Evolutionary conservation across 305 asterid species (phyloP), one percentile per base, ranked within the genome.

Genomic region (Fraxinus sp.): DNA sequence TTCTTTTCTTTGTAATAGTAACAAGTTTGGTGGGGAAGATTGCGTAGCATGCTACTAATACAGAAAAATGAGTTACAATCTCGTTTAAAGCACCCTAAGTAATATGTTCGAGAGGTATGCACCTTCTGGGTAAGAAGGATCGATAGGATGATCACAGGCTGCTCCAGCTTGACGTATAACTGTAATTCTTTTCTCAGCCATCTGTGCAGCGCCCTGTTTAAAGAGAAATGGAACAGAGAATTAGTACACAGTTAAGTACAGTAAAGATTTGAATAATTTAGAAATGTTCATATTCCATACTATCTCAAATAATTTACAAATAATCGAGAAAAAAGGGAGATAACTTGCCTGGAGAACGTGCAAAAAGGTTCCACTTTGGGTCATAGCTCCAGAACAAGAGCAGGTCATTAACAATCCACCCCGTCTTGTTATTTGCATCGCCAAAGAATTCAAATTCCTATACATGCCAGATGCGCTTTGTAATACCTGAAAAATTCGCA

Each of bases 351-450:
- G 97, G 66, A 96, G 94, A 87, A 91, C 83, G 18, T 86, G 88
- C 55, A 92, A 87, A 91, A 94, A 92, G 83, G 22, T 87, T 80
- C 99, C 99, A 84, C 98, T 94, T 85, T 92, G 99, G 81, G 99
- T 93, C 96, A 96, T 90, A 18, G 99, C 99, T 73, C 99, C 99
- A 80, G 99, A 96, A 88, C 98, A 96, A 0, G 99, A 95, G 91
- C 99, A 96, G 28, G 98, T 96, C 99, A 96, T 96, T 72, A 96
- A 87, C 75, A 94, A 86, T 77, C 99, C 99, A 79, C 98, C 97
- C 66, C 86, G 89, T 89, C 84, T 90, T 75, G 98, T 93, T 85
- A 94, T 41, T 90, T 87, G 92, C 98, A 96, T 93, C 13, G 98
- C 99, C 86, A 96, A 86, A 83, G 97, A 89, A 86, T 96, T 96